Evolutionary conservation across 2,329 filamentous ascomycete genomes (phyloP).

Genomic region (Trichoderma sp.): DNA sequence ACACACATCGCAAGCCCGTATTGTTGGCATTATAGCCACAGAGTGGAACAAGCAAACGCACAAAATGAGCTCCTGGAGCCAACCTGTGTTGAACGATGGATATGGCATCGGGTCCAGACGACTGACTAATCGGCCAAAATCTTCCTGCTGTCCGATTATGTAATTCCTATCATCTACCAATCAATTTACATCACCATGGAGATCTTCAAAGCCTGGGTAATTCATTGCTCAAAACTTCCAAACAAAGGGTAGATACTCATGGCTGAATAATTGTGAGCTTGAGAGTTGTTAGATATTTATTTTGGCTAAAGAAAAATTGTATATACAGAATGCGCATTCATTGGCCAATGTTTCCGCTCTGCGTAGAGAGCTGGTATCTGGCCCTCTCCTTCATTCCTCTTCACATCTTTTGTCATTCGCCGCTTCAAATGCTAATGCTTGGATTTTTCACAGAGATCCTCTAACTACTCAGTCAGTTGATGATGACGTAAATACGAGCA

Average conservation of each 20-base stretch:
- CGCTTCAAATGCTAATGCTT: not conserved
- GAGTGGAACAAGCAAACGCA: not conserved
- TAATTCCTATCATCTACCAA: not conserved
- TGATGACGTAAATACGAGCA: not conserved
- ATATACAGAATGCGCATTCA: not conserved
- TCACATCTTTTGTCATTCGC: not conserved
- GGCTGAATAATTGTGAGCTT: not conserved
- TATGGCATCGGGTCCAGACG: not conserved
- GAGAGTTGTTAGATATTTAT: not conserved
- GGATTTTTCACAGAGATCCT: not conserved
- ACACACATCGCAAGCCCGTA: conserved; percentile 10
- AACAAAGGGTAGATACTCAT: not conserved
- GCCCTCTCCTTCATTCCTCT: not conserved
- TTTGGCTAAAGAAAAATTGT: not conserved
- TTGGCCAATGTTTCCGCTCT: too few relatives aligned
- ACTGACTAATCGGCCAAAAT: not conserved
- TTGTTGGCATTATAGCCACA: not conserved
- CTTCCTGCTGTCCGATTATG: not conserved
- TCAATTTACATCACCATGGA: not conserved
- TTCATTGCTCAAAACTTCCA: not conserved
- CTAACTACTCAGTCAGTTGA: not conserved
- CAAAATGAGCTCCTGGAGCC: not conserved
- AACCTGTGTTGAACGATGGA: not conserved
- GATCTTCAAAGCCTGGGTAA: not conserved
- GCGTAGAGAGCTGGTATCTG: not conserved